Base-by-base conservation (phyloP, 345 rosid species). In the Tarenaya hassleriana region DNA sequence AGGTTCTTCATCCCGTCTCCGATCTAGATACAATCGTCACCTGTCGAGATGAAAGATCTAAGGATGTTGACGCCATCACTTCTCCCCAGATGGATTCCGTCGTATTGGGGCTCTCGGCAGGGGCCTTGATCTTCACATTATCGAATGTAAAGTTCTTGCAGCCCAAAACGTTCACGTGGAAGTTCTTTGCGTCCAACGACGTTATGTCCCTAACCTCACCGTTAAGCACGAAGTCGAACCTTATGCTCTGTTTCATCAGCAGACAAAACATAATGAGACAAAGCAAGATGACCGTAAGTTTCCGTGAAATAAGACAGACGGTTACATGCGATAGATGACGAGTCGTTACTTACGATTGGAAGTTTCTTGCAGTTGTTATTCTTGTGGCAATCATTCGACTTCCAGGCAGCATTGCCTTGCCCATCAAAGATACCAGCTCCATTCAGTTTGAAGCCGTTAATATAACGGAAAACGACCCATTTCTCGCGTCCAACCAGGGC, bases 61-160 rank as follows among this genome's bases (percentile, higher is more conserved):
- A 40, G 31, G 14, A 84, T 66, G n/a, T 41, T 55, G 18, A 81
- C 43, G 7, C 67, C 66, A 0, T 4, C 18, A 7, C 83, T 69
- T 46, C 72, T 48, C 3, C 83, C 94, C 5, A 81, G 61, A 56
- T 84, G 92, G 53, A 84, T 84, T 19, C 94, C 88, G 15, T 81
- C 88, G 85, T 81, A 77, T 84, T 84, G 31, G 49, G 60, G 41
- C 94, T 81, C 0, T 69, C 58, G 0, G 31, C 78, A 0, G 78
- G 81, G 2, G 85, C 77, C 0, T 29, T 50, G 51, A 81, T 16
- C 1, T 54, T 73, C 10, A 78, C 8, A 16, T 34, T 59, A 13
- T 24, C 35, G 53, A 83, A 68, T 1, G 69, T 69, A 8, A 76
- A 1, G 68, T 78, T 74, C 19, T 49, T 60, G 57, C 76, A 60